Evolutionary conservation across 768 basidiomycete species (phyloP).

Genomic region (Lactarius akahatsu): DNA sequence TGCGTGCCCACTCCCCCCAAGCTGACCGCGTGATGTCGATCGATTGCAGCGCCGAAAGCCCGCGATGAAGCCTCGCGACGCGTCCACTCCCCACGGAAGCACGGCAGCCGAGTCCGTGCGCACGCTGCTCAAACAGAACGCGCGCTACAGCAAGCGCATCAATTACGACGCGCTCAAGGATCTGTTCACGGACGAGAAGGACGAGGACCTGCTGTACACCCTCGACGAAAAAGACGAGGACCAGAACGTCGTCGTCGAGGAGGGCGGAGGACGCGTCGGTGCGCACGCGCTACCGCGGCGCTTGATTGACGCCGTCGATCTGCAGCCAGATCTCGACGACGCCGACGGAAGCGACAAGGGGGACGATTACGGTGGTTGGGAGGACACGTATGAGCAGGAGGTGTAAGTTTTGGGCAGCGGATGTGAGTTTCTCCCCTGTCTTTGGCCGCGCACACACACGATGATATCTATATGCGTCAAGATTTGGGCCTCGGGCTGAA

Average conservation of each 20-base stretch:
- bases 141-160: constrained; percentile 87
- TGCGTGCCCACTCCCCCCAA: neutral
- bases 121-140: constrained; percentile 79
- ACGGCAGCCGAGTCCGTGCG: constrained; percentile 77
- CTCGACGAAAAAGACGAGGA: constrained; percentile 49
- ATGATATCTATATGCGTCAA: neutral
- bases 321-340: constrained; percentile 33
- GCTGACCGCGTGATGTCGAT: constrained; percentile 34
- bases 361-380: constrained; percentile 39
- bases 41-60: constrained; percentile 64
- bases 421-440: neutral
- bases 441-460: neutral
- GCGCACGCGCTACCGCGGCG: constrained; percentile 13
- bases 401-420: constrained; percentile 36
- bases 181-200: constrained; percentile 51
- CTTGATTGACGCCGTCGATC: constrained; percentile 15
- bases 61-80: constrained; percentile 65
- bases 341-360: constrained; percentile 42
- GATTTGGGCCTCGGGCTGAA: neutral
- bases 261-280: constrained; percentile 40
- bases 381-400: constrained; percentile 73
- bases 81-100: constrained; percentile 63
- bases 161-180: constrained; percentile 89
- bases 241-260: constrained; percentile 40
- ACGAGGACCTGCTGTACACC: constrained; percentile 53